Conservation (phyloP, 305 asterid genomes). For the Fraxinus floribunda region DNA sequence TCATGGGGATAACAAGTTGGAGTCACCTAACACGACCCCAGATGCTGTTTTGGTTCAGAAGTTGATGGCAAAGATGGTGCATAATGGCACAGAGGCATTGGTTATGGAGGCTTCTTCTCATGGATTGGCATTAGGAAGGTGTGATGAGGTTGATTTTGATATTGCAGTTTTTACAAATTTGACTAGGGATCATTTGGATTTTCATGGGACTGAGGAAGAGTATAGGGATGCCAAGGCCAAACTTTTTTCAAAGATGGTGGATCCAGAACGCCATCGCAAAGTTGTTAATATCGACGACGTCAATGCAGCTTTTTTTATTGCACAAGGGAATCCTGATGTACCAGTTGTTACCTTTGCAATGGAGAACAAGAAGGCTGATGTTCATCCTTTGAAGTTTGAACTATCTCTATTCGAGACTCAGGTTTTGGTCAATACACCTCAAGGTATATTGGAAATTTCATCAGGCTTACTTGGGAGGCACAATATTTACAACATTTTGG, state of each 20-base stretch:
- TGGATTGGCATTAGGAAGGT: conserved; percentile 61
- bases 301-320: conserved; percentile 65
- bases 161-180: conserved; percentile 85
- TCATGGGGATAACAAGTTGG: conserved; percentile 85
- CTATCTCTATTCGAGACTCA: conserved; percentile 89
- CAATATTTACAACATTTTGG: conserved; percentile 84
- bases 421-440: conserved; percentile 88
- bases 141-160: conserved; percentile 87
- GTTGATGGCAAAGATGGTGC: conserved; percentile 86
- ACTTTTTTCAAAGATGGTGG: conserved; percentile 81
- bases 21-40: conserved; percentile 40
- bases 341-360: conserved; percentile 85
- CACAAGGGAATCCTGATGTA: conserved; percentile 70
- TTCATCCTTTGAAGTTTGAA: conserved; percentile 76
- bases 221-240: conserved; percentile 64
- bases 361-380: conserved; percentile 89
- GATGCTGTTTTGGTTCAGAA: conserved; percentile 80
- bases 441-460: conserved; percentile 88
- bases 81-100: conserved; percentile 86
- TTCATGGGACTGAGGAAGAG: conserved; percentile 68
- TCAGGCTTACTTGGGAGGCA: conserved; percentile 94
- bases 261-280: conserved; percentile 79
- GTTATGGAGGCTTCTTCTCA: conserved; percentile 87
- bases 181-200: conserved; percentile 67
- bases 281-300: conserved; percentile 85